Evolutionary conservation across 2,329 filamentous ascomycete species (phyloP), one percentile per base, ranked within the genome.

Genomic region (Colletotrichum chrysophilum): DNA sequence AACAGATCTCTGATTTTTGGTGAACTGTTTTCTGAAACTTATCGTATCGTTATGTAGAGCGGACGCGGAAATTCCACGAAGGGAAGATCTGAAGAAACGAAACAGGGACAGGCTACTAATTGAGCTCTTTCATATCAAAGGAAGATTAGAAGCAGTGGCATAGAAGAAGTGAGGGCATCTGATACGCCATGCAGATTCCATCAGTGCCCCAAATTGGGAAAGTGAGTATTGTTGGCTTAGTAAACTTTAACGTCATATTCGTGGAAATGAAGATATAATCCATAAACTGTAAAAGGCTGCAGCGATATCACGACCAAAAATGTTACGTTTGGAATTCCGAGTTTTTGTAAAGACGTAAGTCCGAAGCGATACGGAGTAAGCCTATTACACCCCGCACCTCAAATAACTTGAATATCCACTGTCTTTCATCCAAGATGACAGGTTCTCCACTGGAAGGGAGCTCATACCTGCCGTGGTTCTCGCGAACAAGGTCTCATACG

Each of bases 401-500:
- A 28, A 18, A 13, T 32, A 32, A 32, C 58, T 61, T 14, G 26
- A 30, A 18, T 64, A 64, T 18, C n/a, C 30, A 34, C 30, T 36
- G 16, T 32, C 30, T 32, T 18, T 13, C 21, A 32, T 36, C 30
- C 30, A 24, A 5, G 30, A 64, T 14, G 32, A 64, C 12, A 64
- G 32, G 38, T 24, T n/a, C 13, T 64, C 30, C 13, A 36, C 30
- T 14, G n/a, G 3, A 21, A 24, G 13, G 2, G 78, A 77, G 55
- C 81, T 82, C 55, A 82, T 80, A 12, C 79, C 78, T 38, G 79
- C 77, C 58, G 82, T 82, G 6, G 82, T 80, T 77, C 84, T 83
- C 65, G 80, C 72, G 67, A 85, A 85, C n/a, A 85, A 65, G 1
- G 81, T 82, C 79, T 85, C 84, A 77, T 85, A 85, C 5, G 84